These are phyloP conservation scores for Microbotryomycetes sp. DNA, from an alignment of 1,284 basidiomycete species.

Conservation along the genomic window DNA sequence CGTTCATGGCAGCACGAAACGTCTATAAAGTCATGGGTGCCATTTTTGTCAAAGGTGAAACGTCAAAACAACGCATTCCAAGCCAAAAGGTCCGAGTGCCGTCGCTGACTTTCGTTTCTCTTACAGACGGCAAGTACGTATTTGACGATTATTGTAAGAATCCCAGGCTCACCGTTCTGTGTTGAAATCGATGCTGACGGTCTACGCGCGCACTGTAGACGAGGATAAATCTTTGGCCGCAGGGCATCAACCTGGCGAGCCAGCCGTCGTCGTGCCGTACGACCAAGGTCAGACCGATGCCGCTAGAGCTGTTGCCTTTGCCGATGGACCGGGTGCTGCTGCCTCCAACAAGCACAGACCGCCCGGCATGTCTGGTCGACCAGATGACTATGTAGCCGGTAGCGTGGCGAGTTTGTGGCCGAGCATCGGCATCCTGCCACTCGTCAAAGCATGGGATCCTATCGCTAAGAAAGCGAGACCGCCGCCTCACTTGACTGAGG, in stretches of 20 bases:
- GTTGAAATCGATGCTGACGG: constrained; percentile 61
- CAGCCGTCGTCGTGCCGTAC: constrained; percentile 32
- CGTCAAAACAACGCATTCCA: background rate
- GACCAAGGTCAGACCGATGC: constrained; percentile 35
- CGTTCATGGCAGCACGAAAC: constrained; percentile 83
- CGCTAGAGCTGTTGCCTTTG: constrained; percentile 44
- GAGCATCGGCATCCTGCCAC: constrained; percentile 69
- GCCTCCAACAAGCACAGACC: constrained; percentile 20
- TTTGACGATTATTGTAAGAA: constrained; percentile 94
- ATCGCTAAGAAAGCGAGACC: constrained; percentile 47
- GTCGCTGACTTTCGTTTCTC: background rate
- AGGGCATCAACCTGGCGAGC: constrained; percentile 31
- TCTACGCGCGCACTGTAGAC: constrained; percentile 41
- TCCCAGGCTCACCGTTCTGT: constrained; percentile 62
- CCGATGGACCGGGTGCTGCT: constrained; percentile 38
- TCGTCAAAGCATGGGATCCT: constrained; percentile 69
- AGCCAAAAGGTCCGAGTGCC: background rate
- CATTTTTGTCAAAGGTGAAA: constrained; percentile 72
- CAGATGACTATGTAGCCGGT: constrained; percentile 62
- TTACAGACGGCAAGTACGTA: constrained; percentile 75
- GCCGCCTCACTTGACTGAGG: constrained; percentile 52
- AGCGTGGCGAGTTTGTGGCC: constrained; percentile 84
- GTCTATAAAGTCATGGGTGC: constrained; percentile 92
- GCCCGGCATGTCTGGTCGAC: constrained; percentile 22
- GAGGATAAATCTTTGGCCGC: constrained; percentile 33